phyloP scores from a whole-genome alignment of 2,329 filamentous ascomycete species.

The Fusarium cicatricum region DNA sequence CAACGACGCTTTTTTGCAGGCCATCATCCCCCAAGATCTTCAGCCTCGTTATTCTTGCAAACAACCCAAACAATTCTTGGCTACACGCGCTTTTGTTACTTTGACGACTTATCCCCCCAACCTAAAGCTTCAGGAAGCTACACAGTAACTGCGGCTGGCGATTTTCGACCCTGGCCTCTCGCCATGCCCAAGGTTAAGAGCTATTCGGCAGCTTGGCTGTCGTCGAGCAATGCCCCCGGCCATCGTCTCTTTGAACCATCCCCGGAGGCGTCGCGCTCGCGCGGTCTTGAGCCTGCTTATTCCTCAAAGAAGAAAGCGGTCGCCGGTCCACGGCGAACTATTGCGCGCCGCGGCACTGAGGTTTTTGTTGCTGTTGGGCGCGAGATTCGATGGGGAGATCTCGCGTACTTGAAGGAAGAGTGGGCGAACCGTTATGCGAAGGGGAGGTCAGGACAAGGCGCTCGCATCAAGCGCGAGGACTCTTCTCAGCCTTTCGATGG shows the following conservation, averaged over 20 bases:
- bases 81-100: neutral
- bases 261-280: constrained; percentile 49
- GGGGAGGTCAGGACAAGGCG: constrained; percentile 44
- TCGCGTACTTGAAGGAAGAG: constrained; percentile 78
- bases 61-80: constrained; percentile 13
- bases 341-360: constrained; percentile 85
- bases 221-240: constrained; percentile 77
- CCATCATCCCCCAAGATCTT: constrained; percentile 26
- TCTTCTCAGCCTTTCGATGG: constrained; percentile 50
- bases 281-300: constrained; percentile 51
- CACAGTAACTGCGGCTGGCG: neutral
- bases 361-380: constrained; percentile 88
- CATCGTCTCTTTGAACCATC: constrained; percentile 76
- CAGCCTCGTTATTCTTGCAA: constrained; percentile 34
- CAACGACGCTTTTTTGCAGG: constrained; percentile 14
- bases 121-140: constrained; percentile 29
- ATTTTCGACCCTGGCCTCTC: constrained; percentile 11
- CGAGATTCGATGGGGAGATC: constrained; percentile 90
- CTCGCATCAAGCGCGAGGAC: constrained; percentile 59
- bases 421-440: constrained; percentile 46
- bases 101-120: neutral
- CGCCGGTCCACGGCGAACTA: constrained; percentile 67
- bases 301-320: constrained; percentile 53
- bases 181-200: constrained; percentile 85
- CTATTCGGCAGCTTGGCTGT: constrained; percentile 89